Conservation (phyloP, 2,329 filamentous ascomycete genomes). For the Phialocephala sp. region DNA sequence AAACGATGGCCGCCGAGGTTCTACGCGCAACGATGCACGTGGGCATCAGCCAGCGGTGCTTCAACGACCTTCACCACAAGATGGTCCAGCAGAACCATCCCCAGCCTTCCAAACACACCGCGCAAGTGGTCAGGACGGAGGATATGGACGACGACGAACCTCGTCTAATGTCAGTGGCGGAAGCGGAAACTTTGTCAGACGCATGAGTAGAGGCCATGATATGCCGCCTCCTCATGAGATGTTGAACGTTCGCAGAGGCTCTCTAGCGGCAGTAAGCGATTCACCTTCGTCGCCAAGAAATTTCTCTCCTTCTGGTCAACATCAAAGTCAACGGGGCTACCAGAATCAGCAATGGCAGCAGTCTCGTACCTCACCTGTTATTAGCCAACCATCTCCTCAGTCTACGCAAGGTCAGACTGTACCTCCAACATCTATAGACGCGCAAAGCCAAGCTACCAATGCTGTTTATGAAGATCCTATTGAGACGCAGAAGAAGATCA, state of each 20-base stretch:
- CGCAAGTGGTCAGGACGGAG: constrained; percentile 66
- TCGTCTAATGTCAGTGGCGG: constrained; percentile 93
- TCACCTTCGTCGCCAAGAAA: constrained; percentile 55
- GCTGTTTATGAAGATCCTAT: constrained; percentile 57
- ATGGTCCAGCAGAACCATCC: constrained; percentile 81
- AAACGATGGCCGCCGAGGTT: constrained; percentile 72
- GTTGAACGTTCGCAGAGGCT: constrained; percentile 52
- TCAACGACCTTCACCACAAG: constrained; percentile 71
- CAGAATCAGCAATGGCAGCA: constrained; percentile 48
- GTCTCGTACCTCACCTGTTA: constrained; percentile 44
- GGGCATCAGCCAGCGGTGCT: constrained; percentile 78
- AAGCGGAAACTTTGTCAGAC: constrained; percentile 68
- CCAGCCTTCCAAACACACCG: constrained; percentile 84
- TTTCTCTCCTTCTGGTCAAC: constrained; percentile 42
- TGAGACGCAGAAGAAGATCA: constrained; percentile 71
- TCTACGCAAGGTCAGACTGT: constrained; percentile 40
- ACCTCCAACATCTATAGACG: constrained; percentile 44
- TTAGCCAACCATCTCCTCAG: constrained; percentile 44
- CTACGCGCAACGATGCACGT: constrained; percentile 68
- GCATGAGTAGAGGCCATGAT: constrained; percentile 44
- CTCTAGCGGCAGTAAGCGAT: constrained; percentile 57
- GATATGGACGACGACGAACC: constrained; percentile 77
- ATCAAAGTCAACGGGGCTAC: constrained; percentile 36
- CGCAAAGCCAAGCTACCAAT: constrained; percentile 40
- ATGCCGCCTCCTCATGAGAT: constrained; percentile 44